Base-by-base conservation (phyloP, 2,329 filamentous ascomycete species). In the Penicillium sp. region DNA sequence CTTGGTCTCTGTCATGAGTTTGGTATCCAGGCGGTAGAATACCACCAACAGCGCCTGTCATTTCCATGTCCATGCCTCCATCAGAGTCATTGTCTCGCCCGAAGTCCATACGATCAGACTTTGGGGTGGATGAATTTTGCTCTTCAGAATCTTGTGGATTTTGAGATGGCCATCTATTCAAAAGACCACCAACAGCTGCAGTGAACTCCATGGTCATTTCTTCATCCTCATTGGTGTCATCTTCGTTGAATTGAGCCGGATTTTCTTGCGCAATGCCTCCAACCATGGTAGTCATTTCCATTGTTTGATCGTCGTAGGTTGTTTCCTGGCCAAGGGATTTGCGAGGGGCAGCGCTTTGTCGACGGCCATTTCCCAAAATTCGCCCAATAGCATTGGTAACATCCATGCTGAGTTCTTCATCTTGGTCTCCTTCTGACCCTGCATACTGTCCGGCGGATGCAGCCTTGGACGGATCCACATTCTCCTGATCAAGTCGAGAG, bases 401-500 rank as follows among this genome's bases (percentile, higher is more conserved):
- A 66, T 98, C 93, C 93, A 98, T 97, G 22, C 91, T 95, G 81
- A 96, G 87, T 39, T 93, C 90, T 61, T 86, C 84, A 21, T 84
- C 82, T 24, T 82, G 77, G 13, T 82, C 80, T 5, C 76, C 70
- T 79, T 75, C 57, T 73, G 72, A 26, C 60, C 58, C 55, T 60
- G 67, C 58, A 11, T 58, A 46, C 48, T 60, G 50, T 16, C 55
- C 43, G 7, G 37, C 26, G 8, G 55, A 47, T 41, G 31, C 31
- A 50, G 21, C 26, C n/a, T 69, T 67, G 39, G 74, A 70, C 14
- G 71, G 73, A 51, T 75, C 69, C 11, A 75, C 52, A 58, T 80
- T 80, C 57, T 80, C 79, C 55, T 80, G 78, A 50, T 80, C 77
- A 35, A 76, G 66, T 11, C 73, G 67, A 47, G 74, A 73, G 58